Percentiles rank a stretch among this genome's conserved stretches.
phyloP scores from a whole-genome alignment of 306 rosid species.

The Abrus pulchellus region DNA sequence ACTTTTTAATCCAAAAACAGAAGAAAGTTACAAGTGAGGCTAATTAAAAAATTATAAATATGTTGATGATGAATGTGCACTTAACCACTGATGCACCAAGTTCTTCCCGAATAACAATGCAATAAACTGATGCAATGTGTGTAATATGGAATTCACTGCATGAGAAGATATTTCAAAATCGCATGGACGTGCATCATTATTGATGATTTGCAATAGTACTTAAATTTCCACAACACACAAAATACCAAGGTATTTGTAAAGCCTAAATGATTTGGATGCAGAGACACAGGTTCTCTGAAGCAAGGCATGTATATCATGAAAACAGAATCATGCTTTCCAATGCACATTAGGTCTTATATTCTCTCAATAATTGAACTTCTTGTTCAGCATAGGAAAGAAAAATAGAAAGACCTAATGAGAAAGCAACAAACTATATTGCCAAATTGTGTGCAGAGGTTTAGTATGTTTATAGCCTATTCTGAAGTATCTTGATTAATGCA shows the following conservation, averaged over 20 bases:
- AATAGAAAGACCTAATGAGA: background rate
- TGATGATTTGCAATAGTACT: background rate
- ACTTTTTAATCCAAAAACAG: slow-evolving; percentile 9
- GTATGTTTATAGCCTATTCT: background rate
- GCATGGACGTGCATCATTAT: background rate
- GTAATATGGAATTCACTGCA: background rate
- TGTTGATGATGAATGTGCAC: background rate
- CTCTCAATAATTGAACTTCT: background rate
- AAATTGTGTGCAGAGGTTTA: background rate
- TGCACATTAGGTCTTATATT: background rate
- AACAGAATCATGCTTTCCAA: background rate
- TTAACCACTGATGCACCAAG: background rate
- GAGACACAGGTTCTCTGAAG: background rate
- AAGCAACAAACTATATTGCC: background rate
- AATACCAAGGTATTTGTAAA: background rate
- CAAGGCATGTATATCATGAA: background rate
- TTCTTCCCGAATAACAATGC: slow-evolving; percentile 4
- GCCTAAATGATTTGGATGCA: background rate
- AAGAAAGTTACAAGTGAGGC: background rate
- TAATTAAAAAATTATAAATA: background rate
- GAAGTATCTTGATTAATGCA: slow-evolving; percentile 33
- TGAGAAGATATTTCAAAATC: slow-evolving; percentile 1
- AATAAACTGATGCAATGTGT: background rate
- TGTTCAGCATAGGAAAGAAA: background rate
- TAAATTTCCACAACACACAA: background rate